Base-by-base conservation (phyloP, 2,329 filamentous ascomycete genomes). In the Botrytis pseudocinerea region DNA sequence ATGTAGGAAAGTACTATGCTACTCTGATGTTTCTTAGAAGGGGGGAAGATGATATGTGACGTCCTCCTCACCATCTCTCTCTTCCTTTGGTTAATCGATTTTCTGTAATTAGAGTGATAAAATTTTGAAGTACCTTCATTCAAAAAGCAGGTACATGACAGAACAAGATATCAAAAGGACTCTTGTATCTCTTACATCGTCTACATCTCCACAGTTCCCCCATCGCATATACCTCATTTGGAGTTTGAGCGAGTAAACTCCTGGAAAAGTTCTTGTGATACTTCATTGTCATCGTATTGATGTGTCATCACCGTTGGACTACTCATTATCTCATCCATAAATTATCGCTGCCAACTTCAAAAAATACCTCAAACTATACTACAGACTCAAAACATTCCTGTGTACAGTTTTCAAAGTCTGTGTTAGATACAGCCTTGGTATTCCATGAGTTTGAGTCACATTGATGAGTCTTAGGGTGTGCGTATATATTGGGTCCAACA, bases 81-180 rank as follows among this genome's bases (percentile, higher is more conserved):
- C n/a, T 57, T 8, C 6, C 14, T 16, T n/a, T 57, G 51, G 5
- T 57, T 4, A 28, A n/a, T 57, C n/a, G 51, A 18, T 25, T n/a
- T 7, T 57, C 48, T 18, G 12, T 7, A 22, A 38, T 1, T 38
- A 38, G 38, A 38, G 38, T 9, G 9, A 38, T 38, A 7, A 9
- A 38, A 38, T 38, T 38, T 38, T 38, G 38, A 38, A 38, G 38
- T 38, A 9, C 38, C 35, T 38, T 38, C 38, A 25, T 38, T 14
- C 10, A 2, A 6, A 60, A 22, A 60, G 10, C 4, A 35, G 16
- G 18, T 20, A 18, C 7, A 9, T 12, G 14, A n/a, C 14, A 42
- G 32, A n/a, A 3, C 9, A 8, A 9, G 1, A 0, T 7, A 8
- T 54, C n/a, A 4, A 14, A n/a, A 54, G 12, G 12, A n/a, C 4